A percentile compares a stretch with the other conserved stretches of the same genome.
Conservation (phyloP, 2,329 filamentous ascomycete species). For the Metarhizium humberi region DNA sequence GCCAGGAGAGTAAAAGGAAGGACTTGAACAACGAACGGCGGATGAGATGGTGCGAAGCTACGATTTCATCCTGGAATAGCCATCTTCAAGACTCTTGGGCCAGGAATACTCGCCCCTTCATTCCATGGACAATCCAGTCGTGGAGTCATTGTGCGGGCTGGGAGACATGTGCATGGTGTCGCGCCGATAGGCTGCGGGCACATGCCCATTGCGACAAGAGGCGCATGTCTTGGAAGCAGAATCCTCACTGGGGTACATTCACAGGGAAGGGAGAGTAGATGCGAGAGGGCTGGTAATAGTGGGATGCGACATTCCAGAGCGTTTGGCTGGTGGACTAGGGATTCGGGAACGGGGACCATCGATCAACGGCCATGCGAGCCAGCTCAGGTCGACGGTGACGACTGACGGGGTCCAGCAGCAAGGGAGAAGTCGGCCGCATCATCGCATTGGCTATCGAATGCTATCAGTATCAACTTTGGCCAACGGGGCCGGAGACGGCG, state of each 20-base stretch:
- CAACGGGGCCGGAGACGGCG: neutral
- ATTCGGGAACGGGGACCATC: neutral
- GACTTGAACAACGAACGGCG: constrained; percentile 3
- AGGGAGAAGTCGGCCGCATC: neutral
- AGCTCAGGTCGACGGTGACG: neutral
- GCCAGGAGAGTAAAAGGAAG: neutral
- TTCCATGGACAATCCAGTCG: constrained; percentile 21
- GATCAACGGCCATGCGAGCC: neutral
- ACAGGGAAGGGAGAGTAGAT: constrained; percentile 6
- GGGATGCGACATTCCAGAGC: constrained; percentile 7
- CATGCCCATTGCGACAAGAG: constrained; percentile 19
- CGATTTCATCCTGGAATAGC: constrained; percentile 4
- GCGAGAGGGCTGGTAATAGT: constrained; percentile 4
- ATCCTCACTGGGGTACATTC: constrained; percentile 2
- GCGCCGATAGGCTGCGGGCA: neutral
- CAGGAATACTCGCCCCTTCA: constrained; percentile 26
- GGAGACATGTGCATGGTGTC: constrained; percentile 1
- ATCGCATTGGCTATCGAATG: no score
- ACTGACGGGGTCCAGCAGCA: neutral
- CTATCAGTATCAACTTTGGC: neutral
- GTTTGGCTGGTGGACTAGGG: neutral
- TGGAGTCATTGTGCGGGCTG: constrained; percentile 14
- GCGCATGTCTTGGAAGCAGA: constrained; percentile 21
- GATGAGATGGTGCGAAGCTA: constrained; percentile 3
- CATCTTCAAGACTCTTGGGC: constrained; percentile 21